Conservation (phyloP, 495 filamentous ascomycete species). For the Xanthoparmelia taractica region DNA sequence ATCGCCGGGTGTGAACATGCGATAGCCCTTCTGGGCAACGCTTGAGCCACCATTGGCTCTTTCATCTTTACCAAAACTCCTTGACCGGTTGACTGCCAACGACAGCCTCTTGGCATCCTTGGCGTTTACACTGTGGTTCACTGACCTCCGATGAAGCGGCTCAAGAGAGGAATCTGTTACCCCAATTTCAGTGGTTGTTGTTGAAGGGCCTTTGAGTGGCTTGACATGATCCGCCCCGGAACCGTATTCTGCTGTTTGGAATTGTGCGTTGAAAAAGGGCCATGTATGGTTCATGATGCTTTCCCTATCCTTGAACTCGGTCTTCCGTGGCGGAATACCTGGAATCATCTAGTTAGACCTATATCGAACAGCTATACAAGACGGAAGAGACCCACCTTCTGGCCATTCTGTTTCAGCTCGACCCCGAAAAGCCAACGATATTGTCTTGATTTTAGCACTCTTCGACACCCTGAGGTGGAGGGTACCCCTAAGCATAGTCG, state of each 20-base stretch:
- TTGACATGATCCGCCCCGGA: slow-evolving; percentile 59
- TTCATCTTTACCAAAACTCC: slow-evolving; percentile 82
- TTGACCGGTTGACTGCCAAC: slow-evolving; percentile 68
- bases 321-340: slow-evolving; percentile 86
- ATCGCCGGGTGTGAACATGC: slow-evolving; percentile 79
- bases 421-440: slow-evolving; percentile 78
- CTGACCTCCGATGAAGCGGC: slow-evolving; percentile 30
- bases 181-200: slow-evolving; percentile 43
- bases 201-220: slow-evolving; percentile 37
- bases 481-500: slow-evolving; percentile 79
- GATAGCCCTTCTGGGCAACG: slow-evolving; percentile 81
- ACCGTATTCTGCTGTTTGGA: slow-evolving; percentile 50
- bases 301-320: slow-evolving; percentile 74
- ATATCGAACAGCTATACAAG: neutral
- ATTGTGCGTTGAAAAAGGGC: slow-evolving; percentile 75
- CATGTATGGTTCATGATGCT: slow-evolving; percentile 67
- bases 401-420: slow-evolving; percentile 92
- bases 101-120: slow-evolving; percentile 62
- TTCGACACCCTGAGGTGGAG: slow-evolving; percentile 78
- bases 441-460: slow-evolving; percentile 88
- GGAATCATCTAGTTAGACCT: neutral
- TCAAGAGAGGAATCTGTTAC: slow-evolving; percentile 31
- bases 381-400: slow-evolving; percentile 53
- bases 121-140: slow-evolving; percentile 30
- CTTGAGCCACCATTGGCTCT: slow-evolving; percentile 46